Percentiles rank a stretch among this genome's conserved stretches.
Conservation (phyloP, 352 stramenopile species). For the Pythium diclinum region DNA sequence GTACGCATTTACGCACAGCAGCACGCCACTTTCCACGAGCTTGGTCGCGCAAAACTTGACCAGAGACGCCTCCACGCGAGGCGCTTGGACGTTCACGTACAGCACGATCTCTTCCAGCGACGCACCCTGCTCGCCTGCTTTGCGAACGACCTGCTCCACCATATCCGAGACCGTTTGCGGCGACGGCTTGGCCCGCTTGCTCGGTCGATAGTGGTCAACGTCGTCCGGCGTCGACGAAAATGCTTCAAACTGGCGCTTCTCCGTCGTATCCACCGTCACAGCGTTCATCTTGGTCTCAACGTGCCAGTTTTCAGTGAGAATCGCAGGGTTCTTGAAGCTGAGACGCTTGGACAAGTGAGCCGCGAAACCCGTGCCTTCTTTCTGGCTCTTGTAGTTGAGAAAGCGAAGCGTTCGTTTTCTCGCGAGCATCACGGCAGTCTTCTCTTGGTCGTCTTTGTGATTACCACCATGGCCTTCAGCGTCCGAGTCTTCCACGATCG, state of each 20-base stretch:
- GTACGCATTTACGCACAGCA: constrained; percentile 73
- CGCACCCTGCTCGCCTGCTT: constrained; percentile 14
- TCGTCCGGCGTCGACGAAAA: constrained; percentile 42
- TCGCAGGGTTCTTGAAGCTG: constrained; percentile 50
- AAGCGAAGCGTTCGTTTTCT: constrained; percentile 41
- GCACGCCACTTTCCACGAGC: constrained; percentile 47
- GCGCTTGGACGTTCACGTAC: background rate
- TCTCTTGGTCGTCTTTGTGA: constrained; percentile 25
- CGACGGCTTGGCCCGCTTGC: constrained; percentile 13
- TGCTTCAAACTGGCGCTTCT: constrained; percentile 42
- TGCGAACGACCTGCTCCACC: constrained; percentile 15
- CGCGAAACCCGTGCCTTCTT: constrained; percentile 59
- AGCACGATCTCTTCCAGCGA: constrained; percentile 14
- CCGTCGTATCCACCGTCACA: constrained; percentile 39
- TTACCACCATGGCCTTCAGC: constrained; percentile 8
- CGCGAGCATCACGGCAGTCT: constrained; percentile 12
- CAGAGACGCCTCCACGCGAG: background rate
- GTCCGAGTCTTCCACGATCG: constrained; percentile 23
- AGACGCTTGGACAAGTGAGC: constrained; percentile 70
- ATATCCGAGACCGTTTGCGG: background rate
- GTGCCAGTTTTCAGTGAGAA: constrained; percentile 68
- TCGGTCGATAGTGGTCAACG: constrained; percentile 10
- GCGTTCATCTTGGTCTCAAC: constrained; percentile 65
- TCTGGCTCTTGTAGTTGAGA: constrained; percentile 61
- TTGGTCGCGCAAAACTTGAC: constrained; percentile 33